Evolutionary conservation across 2,329 filamentous ascomycete genomes (phyloP), one percentile per base, ranked within the genome.

Genomic region (Claviceps maximensis): DNA sequence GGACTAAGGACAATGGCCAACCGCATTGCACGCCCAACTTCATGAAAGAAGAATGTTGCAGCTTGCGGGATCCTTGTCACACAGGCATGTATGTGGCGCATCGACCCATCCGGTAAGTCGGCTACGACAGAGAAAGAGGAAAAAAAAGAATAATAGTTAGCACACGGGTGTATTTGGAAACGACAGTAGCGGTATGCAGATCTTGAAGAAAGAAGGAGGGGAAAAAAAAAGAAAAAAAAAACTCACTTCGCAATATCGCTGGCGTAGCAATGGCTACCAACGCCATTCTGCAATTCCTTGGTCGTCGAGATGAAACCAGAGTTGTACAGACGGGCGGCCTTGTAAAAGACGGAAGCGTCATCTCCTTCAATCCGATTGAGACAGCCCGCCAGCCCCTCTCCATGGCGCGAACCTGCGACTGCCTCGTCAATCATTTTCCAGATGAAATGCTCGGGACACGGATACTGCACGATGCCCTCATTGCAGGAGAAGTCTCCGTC

Each of bases 241-340:
- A 33, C 47, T 49, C 21, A 49, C 47, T 36, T 38, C 7, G 76
- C 75, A 56, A 78, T 65, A 56, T 79, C 76, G 19, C 65, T 69
- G 9, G 70, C 66, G 60, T 79, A 79, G 65, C 74, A 77, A 56
- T 70, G 67, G 19, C 74, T 75, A 33, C 67, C 69, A 60, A 73
- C 65, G 45, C 46, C 50, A 29, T 71, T 71, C 52, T 67, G 63
- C 42, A 69, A 65, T 7, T 72, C 60, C 56, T 73, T 66, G 6
- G 52, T 55, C 40, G 61, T 55, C 41, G 62, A 55, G 59, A 74
- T 58, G 23, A 61, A 63, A 17, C 74, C 74, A n/a, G 71, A 71
- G 60, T 78, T 77, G 65, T 77, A 77, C 38, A 71, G 68, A 36
- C 74, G 65, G n/a, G 73, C 71, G 0, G 70, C 73, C 49, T 64